Conservation (phyloP, 2,329 filamentous ascomycete genomes). For the Didymella keratinophila region DNA sequence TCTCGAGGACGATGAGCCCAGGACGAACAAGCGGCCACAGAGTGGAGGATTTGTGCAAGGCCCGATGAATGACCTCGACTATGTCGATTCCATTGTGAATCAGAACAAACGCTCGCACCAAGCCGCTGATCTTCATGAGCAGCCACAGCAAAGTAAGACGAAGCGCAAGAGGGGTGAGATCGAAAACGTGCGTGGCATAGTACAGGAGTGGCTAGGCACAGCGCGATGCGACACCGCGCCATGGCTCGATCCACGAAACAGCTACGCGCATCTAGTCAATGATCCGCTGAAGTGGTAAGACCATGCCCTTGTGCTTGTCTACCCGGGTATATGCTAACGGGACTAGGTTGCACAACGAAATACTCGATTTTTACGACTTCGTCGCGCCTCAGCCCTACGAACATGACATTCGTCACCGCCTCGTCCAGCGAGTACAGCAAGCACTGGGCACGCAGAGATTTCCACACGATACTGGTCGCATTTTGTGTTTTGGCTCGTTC, state of each 20-base stretch:
- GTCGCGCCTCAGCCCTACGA: conserved; percentile 81
- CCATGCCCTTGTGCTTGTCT: background rate
- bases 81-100: conserved; percentile 15
- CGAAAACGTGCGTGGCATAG: conserved; percentile 45
- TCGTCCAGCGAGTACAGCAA: conserved; percentile 73
- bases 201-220: conserved; percentile 53
- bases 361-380: conserved; percentile 87
- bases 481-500: conserved; percentile 90
- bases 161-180: conserved; percentile 73
- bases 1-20: conserved; percentile 35
- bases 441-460: conserved; percentile 57
- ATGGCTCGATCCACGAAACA: conserved; percentile 31
- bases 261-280: conserved; percentile 63
- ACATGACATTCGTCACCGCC: conserved; percentile 72
- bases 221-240: conserved; percentile 61
- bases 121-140: conserved; percentile 23
- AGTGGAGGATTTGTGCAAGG: conserved; percentile 27
- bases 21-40: conserved; percentile 15
- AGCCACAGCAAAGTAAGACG: conserved; percentile 21
- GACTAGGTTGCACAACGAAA: conserved; percentile 82
- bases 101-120: conserved; percentile 16
- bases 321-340: background rate
- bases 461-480: conserved; percentile 58
- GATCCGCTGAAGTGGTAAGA: conserved; percentile 60
- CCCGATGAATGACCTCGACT: conserved; percentile 34